Conservation (phyloP, 345 rosid genomes). For the Populus pruinosa region DNA sequence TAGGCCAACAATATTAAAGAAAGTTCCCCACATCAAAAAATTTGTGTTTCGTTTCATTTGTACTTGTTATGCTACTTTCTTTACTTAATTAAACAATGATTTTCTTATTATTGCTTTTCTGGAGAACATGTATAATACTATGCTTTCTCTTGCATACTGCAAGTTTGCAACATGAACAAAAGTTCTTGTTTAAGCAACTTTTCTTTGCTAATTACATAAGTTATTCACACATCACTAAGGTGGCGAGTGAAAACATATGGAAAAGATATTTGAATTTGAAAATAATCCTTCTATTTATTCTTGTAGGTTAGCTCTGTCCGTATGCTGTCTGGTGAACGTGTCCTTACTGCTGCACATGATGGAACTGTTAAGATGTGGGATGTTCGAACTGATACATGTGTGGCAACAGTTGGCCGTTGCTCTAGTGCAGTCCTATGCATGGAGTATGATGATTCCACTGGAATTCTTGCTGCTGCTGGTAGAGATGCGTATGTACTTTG, state of each 20-base stretch:
- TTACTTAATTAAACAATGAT: background rate
- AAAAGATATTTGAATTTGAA: background rate
- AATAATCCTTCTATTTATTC: background rate
- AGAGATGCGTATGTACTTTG: slow-evolving; percentile 80
- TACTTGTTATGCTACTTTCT: background rate
- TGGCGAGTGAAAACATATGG: background rate
- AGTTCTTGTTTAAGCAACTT: no score
- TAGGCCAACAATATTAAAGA: no score
- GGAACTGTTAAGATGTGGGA: slow-evolving; percentile 99
- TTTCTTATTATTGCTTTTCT: background rate
- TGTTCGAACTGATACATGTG: slow-evolving; percentile 94
- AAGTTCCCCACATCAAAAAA: no score
- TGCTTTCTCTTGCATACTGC: background rate
- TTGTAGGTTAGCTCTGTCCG: slow-evolving; percentile 83
- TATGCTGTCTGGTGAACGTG: slow-evolving; percentile 95
- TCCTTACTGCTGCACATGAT: slow-evolving; percentile 86
- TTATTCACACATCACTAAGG: no score
- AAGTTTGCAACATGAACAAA: background rate
- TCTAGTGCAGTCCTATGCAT: slow-evolving; percentile 84
- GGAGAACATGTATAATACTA: background rate
- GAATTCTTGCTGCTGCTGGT: slow-evolving; percentile 94
- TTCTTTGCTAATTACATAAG: background rate
- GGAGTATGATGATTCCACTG: slow-evolving; percentile 96
- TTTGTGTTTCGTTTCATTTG: background rate
- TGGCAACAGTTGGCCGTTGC: slow-evolving; percentile 98